Evolutionary conservation across 768 basidiomycete genomes (phyloP).

Genomic region (Leccinum ochraceum): DNA sequence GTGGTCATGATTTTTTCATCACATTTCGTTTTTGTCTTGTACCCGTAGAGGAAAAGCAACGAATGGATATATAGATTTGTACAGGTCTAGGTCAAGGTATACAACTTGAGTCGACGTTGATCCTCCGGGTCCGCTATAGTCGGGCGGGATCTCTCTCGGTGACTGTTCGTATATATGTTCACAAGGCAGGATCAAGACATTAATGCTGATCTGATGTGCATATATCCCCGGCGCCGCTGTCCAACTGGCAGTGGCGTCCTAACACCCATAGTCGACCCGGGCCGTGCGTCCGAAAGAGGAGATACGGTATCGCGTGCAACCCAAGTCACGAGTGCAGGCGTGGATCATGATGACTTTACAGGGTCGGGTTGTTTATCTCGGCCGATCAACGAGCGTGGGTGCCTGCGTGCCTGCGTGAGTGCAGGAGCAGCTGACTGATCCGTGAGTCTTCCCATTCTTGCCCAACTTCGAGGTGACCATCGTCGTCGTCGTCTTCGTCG

Average conservation of each 20-base stretch:
- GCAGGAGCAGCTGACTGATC: background rate
- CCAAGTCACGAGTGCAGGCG: background rate
- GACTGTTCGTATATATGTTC: background rate
- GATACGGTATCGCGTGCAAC: background rate
- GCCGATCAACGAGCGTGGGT: background rate
- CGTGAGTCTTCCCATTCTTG: no score
- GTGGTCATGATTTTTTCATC: background rate
- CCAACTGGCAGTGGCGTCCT: background rate
- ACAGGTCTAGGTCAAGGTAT: background rate
- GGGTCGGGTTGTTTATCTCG: background rate
- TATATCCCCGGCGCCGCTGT: background rate
- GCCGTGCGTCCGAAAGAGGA: background rate
- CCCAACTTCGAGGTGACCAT: background rate
- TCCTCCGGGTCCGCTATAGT: no score
- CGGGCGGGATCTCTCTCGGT: background rate
- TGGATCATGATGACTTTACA: background rate
- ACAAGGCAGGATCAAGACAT: background rate
- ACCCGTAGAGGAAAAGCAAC: constrained; percentile 5
- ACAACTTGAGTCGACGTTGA: background rate
- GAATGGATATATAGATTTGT: background rate
- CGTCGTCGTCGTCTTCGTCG: background rate
- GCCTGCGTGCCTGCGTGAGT: background rate
- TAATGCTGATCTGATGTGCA: background rate
- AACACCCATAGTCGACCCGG: background rate
- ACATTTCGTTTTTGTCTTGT: constrained; percentile 4